These are phyloP conservation scores for Saturnispora silvae DNA, from an alignment of 805 yeast genomes.

Conservation along the genomic window DNA sequence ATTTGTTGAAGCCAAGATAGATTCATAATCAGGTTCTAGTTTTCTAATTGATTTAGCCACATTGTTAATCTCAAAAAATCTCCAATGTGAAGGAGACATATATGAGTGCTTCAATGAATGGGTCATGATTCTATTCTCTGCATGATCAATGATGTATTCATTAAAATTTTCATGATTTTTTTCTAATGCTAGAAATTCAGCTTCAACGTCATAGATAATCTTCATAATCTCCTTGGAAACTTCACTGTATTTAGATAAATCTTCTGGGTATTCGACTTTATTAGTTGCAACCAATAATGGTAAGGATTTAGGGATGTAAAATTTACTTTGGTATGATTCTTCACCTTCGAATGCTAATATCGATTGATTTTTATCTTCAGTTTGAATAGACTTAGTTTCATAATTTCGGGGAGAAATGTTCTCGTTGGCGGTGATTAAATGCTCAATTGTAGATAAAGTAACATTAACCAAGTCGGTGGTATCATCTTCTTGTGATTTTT, in stretches of 20 bases:
- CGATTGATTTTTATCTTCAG: slow-evolving; percentile 6
- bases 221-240: slow-evolving; percentile 20
- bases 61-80: slow-evolving; percentile 20
- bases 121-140: slow-evolving; percentile 8
- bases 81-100: slow-evolving; percentile 22
- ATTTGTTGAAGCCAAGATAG: not conserved
- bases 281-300: slow-evolving; percentile 18
- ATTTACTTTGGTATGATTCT: slow-evolving; percentile 19
- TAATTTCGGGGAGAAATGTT: no score
- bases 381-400: not conserved
- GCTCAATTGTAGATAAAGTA: no score
- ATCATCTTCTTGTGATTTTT: no score
- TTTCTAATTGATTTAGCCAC: slow-evolving; percentile 12
- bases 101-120: slow-evolving; percentile 19
- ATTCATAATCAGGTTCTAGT: not conserved
- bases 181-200: slow-evolving; percentile 20
- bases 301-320: slow-evolving; percentile 15
- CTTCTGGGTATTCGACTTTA: slow-evolving; percentile 17
- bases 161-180: slow-evolving; percentile 15
- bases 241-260: slow-evolving; percentile 9
- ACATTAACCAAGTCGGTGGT: no score
- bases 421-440: no score
- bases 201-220: slow-evolving; percentile 22
- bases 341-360: slow-evolving; percentile 16
- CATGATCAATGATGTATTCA: slow-evolving; percentile 20